Percentiles rank a stretch among this genome's conserved stretches.
Evolutionary conservation across 192 early-diverging fungal genomes (phyloP).

Genomic region (Gryganskiella cystojenkinii): DNA sequence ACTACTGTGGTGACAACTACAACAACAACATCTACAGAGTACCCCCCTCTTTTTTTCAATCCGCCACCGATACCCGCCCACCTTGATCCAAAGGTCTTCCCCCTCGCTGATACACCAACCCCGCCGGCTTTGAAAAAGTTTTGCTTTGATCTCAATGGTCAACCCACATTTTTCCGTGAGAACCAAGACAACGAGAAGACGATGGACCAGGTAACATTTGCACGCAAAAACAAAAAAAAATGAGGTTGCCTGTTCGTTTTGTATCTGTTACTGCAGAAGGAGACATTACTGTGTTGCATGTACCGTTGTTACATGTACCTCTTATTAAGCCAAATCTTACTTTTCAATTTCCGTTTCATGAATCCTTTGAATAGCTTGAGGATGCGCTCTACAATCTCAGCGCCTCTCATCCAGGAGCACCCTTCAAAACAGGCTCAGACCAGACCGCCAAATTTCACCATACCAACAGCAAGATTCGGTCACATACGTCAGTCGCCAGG

Average conservation of each 20-base stretch:
- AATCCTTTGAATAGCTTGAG: slow-evolving; percentile 55
- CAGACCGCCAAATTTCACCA: slow-evolving; percentile 12
- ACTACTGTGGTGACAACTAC: slow-evolving; percentile 84
- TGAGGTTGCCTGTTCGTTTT: not conserved
- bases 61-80: slow-evolving; percentile 62
- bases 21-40: slow-evolving; percentile 84
- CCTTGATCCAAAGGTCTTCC: slow-evolving; percentile 73
- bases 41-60: slow-evolving; percentile 76
- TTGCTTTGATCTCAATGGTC: slow-evolving; percentile 82
- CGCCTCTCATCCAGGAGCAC: slow-evolving; percentile 47
- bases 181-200: slow-evolving; percentile 63
- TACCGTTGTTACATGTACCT: too few species aligned
- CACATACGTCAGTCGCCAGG: slow-evolving; percentile 4
- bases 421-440: slow-evolving; percentile 33
- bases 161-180: slow-evolving; percentile 75
- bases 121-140: slow-evolving; percentile 84
- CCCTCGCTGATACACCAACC: slow-evolving; percentile 77
- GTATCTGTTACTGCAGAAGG: too few species aligned
- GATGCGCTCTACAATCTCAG: slow-evolving; percentile 58
- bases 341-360: slow-evolving; percentile 10
- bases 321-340: not conserved
- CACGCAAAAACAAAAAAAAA: not conserved
- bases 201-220: not conserved
- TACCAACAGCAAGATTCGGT: not conserved
- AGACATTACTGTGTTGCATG: too few species aligned